Evolutionary conservation across 805 yeast species (phyloP), one percentile per base, ranked within the genome.

Genomic region (Danielia reshetovae): DNA sequence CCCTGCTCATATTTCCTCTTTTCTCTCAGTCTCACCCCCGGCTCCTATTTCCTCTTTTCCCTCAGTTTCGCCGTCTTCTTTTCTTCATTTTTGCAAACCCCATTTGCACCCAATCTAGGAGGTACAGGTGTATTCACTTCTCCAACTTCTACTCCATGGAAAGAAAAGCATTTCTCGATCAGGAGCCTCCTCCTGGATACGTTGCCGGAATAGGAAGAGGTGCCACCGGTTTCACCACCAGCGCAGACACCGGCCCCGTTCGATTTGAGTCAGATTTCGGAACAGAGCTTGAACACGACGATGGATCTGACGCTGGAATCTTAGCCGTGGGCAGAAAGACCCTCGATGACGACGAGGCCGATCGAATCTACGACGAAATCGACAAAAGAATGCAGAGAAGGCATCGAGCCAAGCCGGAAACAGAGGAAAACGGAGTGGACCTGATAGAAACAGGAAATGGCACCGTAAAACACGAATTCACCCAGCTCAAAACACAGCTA

Each of bases 191-290:
- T 0, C 75, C 82, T 2, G 95, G 94, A 5, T 90, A 90, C 54
- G 74, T 88, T 26, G 83, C 97, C 3, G 98, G 98, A 17, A 60
- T 88, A 6, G 97, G 97, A 0, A 70, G 98, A 53, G 98, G 98
- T 18, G 97, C 97, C 2, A 75, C 85, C 1, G 97, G 97, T 4
- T 89, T 93, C 58, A 79, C 89, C 0, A 87, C 96, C 0, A 74
- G 87, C 39, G 86, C 93, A 1, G 94, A 83, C 42, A 56, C 83
- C 11, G 86, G 86, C 0, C 48, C 46, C n/a, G 41, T 43, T 16
- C 34, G 36, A 10, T 47, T 45, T 12, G 48, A 43, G 38, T 45
- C 51, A 5, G 36, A 37, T 12, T 36, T 40, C 17, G 51, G 49
- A 6, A 29, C 23, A 7, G 51, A 46, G 17, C 26, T 28, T 8